Evolutionary conservation across 768 basidiomycete species (phyloP), one percentile per base, ranked within the genome.

Genomic region (Phylloporus sp.): DNA sequence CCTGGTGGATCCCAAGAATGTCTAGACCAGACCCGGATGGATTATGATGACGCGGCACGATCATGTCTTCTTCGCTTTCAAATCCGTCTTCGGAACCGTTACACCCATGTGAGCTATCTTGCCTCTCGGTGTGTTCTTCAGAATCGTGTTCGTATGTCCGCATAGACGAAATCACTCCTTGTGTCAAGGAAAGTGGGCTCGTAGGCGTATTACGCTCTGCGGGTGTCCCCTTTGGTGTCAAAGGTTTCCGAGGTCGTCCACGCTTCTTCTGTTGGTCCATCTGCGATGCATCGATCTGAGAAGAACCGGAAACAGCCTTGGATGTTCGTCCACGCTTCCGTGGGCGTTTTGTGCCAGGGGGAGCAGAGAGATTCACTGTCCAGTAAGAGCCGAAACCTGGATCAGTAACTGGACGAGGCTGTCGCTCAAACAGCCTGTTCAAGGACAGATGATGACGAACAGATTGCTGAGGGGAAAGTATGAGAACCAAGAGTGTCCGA

Each of bases 321-420:
- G 76, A 80, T 9, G 80, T 69, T 18, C 85, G 77, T 23, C 87
- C 87, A 50, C 89, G 80, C 64, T 91, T 91, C 20, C 89, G 80
- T 38, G 89, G 89, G 51, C 89, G 81, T 70, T 91, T 91, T 1
- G 88, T 91, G 20, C 89, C 89, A 2, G 88, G 88, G 12, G 88
- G 88, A n/a, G 89, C 89, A 43, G 80, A 67, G 20, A 91, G 75
- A 67, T 91, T 91, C n/a, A 91, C 89, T 31, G 88, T 90, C 89
- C 89, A 91, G 63, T 91, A 91, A 11, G 88, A 91, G 20, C 89
- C 89, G 65, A 90, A 89, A 15, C 89, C 89, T 12, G 89, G 89
- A 65, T 91, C 88, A 27, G 88, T 88, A 10, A 86, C 85, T 8
- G 89, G 89, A 45, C 89, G 79, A 18, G 86, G 84, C 59, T 89